Conservation (phyloP, 1,139 yeast genomes). For the Candida anutae region DNA sequence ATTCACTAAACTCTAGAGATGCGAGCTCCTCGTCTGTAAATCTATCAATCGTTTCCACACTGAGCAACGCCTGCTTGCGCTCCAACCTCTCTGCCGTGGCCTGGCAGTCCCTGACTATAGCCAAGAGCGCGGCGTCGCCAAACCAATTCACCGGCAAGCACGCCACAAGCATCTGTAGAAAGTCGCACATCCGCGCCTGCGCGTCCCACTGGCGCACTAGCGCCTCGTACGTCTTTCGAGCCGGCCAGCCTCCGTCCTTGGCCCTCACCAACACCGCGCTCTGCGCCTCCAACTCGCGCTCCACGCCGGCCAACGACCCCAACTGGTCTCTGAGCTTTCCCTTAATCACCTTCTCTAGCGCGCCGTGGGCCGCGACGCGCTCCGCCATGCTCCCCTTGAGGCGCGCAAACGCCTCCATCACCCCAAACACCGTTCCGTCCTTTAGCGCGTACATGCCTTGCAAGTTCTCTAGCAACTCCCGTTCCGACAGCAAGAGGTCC, state of each 20-base stretch:
- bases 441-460: constrained; percentile 12
- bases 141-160: constrained; percentile 33
- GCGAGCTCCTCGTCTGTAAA: constrained; percentile 4
- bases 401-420: constrained; percentile 11
- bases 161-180: constrained; percentile 24
- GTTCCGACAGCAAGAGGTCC: constrained; percentile 24
- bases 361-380: constrained; percentile 8
- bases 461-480: constrained; percentile 18
- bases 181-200: constrained; percentile 18
- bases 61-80: constrained; percentile 14
- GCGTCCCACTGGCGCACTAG: constrained; percentile 18
- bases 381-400: constrained; percentile 5
- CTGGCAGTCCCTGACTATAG: constrained; percentile 22
- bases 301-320: constrained; percentile 7
- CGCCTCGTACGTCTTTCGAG: constrained; percentile 5
- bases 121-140: constrained; percentile 17
- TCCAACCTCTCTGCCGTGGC: constrained; percentile 14
- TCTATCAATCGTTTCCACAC: constrained; percentile 5
- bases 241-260: constrained; percentile 1
- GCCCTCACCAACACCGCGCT: constrained; percentile 2
- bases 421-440: constrained; percentile 7
- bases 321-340: constrained; percentile 6
- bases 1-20: constrained; percentile 6
- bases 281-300: constrained; percentile 2
- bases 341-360: constrained; percentile 6